Conservation (phyloP, 495 filamentous ascomycete species). For the Cairneyella variabilis region DNA sequence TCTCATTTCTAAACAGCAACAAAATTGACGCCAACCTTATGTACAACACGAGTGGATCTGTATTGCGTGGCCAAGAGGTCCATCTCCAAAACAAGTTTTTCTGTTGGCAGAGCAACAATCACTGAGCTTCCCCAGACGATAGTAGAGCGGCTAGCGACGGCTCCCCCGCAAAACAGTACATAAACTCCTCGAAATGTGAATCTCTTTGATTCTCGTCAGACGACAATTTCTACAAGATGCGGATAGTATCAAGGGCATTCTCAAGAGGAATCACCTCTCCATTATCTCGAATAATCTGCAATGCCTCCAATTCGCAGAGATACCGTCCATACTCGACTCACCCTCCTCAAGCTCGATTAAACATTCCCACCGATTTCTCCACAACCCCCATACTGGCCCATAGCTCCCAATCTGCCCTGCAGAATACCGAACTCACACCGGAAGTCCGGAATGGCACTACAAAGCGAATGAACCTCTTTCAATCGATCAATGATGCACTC, state of each 20-base stretch:
- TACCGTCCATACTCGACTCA: constrained; percentile 20
- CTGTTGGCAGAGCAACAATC: constrained; percentile 12
- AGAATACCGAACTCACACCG: constrained; percentile 56
- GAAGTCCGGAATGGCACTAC: constrained; percentile 65
- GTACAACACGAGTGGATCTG: not conserved
- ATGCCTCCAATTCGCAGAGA: not conserved
- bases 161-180: too few species aligned
- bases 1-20: not conserved
- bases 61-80: constrained; percentile 6
- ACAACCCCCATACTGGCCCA: constrained; percentile 79
- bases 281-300: not conserved
- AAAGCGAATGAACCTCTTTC: constrained; percentile 85
- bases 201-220: not conserved
- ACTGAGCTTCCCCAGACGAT: not conserved
- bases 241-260: not conserved
- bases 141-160: not conserved
- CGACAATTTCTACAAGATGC: constrained; percentile 16
- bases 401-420: constrained; percentile 62
- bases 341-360: constrained; percentile 51
- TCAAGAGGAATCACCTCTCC: constrained; percentile 5
- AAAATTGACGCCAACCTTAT: not conserved
- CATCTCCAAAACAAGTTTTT: not conserved
- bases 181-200: not conserved
- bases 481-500: constrained; percentile 87
- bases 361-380: constrained; percentile 85